Evolutionary conservation across 768 basidiomycete species (phyloP).

Genomic region (Rhizopogon salebrosus): DNA sequence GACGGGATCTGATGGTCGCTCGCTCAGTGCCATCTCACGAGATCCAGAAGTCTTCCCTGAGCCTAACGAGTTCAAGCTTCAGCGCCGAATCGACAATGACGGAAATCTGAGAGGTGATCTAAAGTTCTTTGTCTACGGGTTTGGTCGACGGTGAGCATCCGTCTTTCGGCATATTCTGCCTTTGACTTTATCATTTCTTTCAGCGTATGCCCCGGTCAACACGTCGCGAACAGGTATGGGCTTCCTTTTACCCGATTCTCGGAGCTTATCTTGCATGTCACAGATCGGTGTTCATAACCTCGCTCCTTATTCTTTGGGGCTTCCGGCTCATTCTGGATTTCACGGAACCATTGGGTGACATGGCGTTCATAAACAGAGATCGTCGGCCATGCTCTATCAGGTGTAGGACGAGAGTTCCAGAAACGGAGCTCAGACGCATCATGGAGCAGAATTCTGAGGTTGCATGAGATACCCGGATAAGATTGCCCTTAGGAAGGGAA

Average conservation of each 20-base stretch:
- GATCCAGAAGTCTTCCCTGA: too few relatives aligned
- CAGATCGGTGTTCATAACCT: slow-evolving; percentile 54
- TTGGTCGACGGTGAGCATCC: too few relatives aligned
- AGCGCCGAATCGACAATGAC: slow-evolving; percentile 44
- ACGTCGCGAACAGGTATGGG: slow-evolving; percentile 39
- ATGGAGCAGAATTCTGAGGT: too few relatives aligned
- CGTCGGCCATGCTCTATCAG: slow-evolving; percentile 49
- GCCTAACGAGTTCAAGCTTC: slow-evolving; percentile 47
- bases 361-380: slow-evolving; percentile 42
- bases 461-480: too few relatives aligned
- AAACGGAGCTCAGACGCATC: too few relatives aligned
- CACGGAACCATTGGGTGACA: slow-evolving; percentile 50
- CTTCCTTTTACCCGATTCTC: slow-evolving; percentile 1
- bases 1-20: neutral
- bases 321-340: slow-evolving; percentile 46
- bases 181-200: too few relatives aligned
- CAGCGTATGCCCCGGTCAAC: slow-evolving; percentile 54
- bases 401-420: slow-evolving; percentile 40
- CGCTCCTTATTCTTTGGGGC: slow-evolving; percentile 53
- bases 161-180: too few relatives aligned
- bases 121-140: too few relatives aligned
- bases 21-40: neutral
- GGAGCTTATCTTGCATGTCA: slow-evolving; percentile 6
- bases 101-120: slow-evolving; percentile 40
- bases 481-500: too few relatives aligned